Evolutionary conservation across 805 yeast species (phyloP).

Genomic region (Babjeviella inositovora): DNA sequence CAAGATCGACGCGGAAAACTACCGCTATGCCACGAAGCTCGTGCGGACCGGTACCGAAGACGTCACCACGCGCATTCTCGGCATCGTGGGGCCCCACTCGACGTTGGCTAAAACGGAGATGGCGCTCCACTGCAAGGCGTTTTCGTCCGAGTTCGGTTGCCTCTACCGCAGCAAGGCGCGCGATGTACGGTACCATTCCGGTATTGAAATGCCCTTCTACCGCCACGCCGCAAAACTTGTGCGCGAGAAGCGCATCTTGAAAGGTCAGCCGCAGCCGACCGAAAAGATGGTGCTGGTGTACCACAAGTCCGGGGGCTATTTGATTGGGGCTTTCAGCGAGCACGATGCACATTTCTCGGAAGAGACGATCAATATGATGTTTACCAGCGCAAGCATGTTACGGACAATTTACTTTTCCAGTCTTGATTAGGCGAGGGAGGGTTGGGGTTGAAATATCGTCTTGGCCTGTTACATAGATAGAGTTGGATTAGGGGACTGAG

Average conservation of each 20-base stretch:
- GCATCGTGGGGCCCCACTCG: slow-evolving; percentile 14
- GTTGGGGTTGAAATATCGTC: too few relatives aligned
- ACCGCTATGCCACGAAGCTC: slow-evolving; percentile 18
- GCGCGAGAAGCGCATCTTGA: slow-evolving; percentile 10
- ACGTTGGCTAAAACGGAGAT: slow-evolving; percentile 11
- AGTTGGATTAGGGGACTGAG: too few relatives aligned
- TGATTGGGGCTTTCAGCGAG: slow-evolving; percentile 27
- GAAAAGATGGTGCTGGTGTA: slow-evolving; percentile 19
- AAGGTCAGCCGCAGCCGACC: neutral
- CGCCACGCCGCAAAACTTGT: slow-evolving; percentile 24
- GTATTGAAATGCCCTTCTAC: slow-evolving; percentile 36
- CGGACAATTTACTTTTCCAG: slow-evolving; percentile 27
- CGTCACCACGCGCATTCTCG: slow-evolving; percentile 26
- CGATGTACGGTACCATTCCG: slow-evolving; percentile 21
- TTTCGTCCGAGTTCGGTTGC: slow-evolving; percentile 36
- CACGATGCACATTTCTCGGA: slow-evolving; percentile 11
- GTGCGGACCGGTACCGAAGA: slow-evolving; percentile 18
- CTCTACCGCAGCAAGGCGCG: slow-evolving; percentile 15
- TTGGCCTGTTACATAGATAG: too few relatives aligned
- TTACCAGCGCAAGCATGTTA: slow-evolving; percentile 25
- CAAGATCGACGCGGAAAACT: slow-evolving; percentile 25
- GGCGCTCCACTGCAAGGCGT: slow-evolving; percentile 22
- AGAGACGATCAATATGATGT: slow-evolving; percentile 24
- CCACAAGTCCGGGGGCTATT: slow-evolving; percentile 33
- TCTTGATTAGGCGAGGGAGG: too few relatives aligned